Conservation (phyloP, 495 filamentous ascomycete species). For the Hyaloscypha hepaticicola region DNA sequence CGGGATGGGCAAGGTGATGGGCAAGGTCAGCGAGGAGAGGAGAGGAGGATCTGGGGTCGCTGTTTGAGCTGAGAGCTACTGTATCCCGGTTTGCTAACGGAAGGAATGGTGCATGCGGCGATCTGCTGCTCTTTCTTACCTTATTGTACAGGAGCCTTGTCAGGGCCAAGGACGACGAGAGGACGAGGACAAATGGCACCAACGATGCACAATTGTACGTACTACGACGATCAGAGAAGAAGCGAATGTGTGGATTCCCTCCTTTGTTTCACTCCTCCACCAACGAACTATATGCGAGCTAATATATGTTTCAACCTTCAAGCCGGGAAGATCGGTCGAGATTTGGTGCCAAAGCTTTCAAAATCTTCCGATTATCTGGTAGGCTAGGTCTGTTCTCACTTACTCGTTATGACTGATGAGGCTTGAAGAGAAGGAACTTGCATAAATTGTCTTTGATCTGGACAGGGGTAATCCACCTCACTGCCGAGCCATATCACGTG, state of each 20-base stretch:
- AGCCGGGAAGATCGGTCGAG: conserved; percentile 7
- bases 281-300: conserved; percentile 2
- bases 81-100: not conserved
- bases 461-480: not conserved
- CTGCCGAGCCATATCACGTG: not conserved
- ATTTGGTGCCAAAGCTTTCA: conserved; percentile 1
- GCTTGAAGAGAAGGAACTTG: not conserved
- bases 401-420: not conserved
- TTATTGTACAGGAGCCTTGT: not conserved
- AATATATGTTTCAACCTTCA: conserved; percentile 14
- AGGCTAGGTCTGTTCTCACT: not conserved
- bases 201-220: not conserved
- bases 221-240: not conserved
- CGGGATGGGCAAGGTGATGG: not conserved
- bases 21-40: not conserved
- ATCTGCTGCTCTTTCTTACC: not conserved
- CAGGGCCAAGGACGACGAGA: not conserved
- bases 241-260: not conserved
- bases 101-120: not conserved
- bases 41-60: not conserved
- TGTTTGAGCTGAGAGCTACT: not conserved
- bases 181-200: not conserved
- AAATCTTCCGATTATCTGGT: not conserved
- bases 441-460: not conserved
- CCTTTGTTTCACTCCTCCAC: not conserved